A percentile compares a stretch with the other conserved stretches of the same genome.
phyloP scores from a whole-genome alignment of 495 filamentous ascomycete species.

The Emericellopsis terricola region DNA sequence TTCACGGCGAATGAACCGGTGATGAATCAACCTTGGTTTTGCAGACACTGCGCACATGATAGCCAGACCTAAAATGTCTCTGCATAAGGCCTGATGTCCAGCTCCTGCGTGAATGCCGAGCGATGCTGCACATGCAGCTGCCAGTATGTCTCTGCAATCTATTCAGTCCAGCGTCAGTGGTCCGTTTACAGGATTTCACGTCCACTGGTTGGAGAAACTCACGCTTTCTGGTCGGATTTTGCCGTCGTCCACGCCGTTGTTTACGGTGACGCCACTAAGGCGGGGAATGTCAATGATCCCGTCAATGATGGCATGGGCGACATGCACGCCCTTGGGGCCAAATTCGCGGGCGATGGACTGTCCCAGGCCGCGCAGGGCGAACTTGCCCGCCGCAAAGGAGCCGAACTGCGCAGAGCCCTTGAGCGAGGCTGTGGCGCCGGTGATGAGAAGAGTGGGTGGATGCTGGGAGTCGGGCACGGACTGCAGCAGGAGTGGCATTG shows the following conservation, averaged over 20 bases:
- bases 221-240: constrained; percentile 72
- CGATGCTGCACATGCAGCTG: constrained; percentile 70
- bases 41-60: too few species aligned
- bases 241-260: constrained; percentile 40
- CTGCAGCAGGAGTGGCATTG: constrained; percentile 52
- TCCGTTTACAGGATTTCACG: background rate
- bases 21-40: too few species aligned
- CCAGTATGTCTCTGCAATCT: constrained; percentile 90
- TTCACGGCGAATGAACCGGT: too few species aligned
- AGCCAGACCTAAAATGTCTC: constrained; percentile 55
- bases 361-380: constrained; percentile 56
- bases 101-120: constrained; percentile 65
- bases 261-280: constrained; percentile 41
- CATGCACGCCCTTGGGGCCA: constrained; percentile 75
- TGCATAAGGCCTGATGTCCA: constrained; percentile 64
- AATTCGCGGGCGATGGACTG: constrained; percentile 79
- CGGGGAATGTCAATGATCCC: constrained; percentile 74
- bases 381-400: constrained; percentile 63
- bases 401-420: constrained; percentile 54
- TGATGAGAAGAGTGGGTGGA: constrained; percentile 73
- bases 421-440: constrained; percentile 70
- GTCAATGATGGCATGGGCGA: constrained; percentile 73
- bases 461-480: constrained; percentile 29
- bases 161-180: constrained; percentile 5
- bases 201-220: constrained; percentile 18